A percentile compares a stretch with the other conserved stretches of the same genome.
These are phyloP conservation scores for Coemansia sp. DNA, from an alignment of 371 early-diverging fungal genomes.

Conservation along the genomic window DNA sequence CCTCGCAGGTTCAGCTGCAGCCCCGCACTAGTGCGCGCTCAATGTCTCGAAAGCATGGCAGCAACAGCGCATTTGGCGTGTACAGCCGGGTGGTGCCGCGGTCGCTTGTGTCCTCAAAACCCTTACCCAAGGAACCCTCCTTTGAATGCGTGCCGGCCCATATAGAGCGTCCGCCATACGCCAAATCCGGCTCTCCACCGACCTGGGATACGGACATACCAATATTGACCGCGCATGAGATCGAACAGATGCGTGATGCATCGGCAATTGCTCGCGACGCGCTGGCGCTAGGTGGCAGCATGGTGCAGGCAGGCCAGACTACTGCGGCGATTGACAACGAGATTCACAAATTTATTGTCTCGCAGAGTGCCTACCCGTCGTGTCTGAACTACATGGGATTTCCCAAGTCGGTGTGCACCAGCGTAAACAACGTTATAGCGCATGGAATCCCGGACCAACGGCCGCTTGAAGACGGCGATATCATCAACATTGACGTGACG, in stretches of 20 bases:
- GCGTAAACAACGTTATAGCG: conserved; percentile 77
- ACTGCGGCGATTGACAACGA: conserved; percentile 90
- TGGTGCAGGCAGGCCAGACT: conserved; percentile 82
- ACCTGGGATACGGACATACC: conserved; percentile 18
- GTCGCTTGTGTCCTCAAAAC: conserved; percentile 25
- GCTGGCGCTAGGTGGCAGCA: conserved; percentile 74
- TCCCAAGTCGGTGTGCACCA: conserved; percentile 91
- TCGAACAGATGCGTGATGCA: conserved; percentile 70
- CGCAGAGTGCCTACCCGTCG: conserved; percentile 88
- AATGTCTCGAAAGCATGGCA: not conserved
- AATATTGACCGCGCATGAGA: conserved; percentile 60
- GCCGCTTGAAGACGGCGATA: conserved; percentile 85
- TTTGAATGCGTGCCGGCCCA: conserved; percentile 22
- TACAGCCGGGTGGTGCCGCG: conserved; percentile 33
- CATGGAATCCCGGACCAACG: conserved; percentile 93
- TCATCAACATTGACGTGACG: conserved; percentile 90
- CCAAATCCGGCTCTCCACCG: conserved; percentile 31
- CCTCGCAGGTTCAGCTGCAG: not conserved
- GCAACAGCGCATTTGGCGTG: conserved; percentile 20
- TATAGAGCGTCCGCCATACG: conserved; percentile 44
- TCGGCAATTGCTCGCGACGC: conserved; percentile 83
- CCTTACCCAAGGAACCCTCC: conserved; percentile 32
- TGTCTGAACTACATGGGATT: conserved; percentile 92
- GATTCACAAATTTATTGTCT: conserved; percentile 85
- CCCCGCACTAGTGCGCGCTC: not conserved